A percentile compares a stretch with the other conserved stretches of the same genome.
These are phyloP conservation scores for Pseudoperonospora humuli DNA, from an alignment of 352 stramenopile genomes.

Conservation along the genomic window DNA sequence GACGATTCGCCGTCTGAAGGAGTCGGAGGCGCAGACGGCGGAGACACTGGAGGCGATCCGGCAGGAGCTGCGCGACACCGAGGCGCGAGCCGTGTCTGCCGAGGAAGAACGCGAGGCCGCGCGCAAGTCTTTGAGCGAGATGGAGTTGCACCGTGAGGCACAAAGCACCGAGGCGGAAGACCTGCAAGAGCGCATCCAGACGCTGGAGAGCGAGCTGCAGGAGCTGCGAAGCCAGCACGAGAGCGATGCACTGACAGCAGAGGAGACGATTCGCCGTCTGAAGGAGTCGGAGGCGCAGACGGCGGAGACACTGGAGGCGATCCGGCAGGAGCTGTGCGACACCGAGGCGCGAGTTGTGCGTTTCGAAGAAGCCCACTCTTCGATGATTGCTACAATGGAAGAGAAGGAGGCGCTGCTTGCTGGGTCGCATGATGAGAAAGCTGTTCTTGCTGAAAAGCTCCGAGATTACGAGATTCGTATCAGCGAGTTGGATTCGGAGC, in stretches of 20 bases:
- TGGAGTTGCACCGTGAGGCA: slow-evolving; percentile 12
- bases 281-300: slow-evolving; percentile 11
- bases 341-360: slow-evolving; percentile 7
- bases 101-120: slow-evolving; percentile 13
- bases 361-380: not conserved
- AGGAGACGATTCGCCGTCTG: slow-evolving; percentile 17
- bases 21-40: slow-evolving; percentile 6
- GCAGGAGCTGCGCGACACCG: slow-evolving; percentile 15
- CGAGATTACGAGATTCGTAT: not conserved
- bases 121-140: slow-evolving; percentile 13
- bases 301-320: slow-evolving; percentile 10
- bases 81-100: slow-evolving; percentile 8
- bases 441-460: not conserved
- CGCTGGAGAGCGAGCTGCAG: slow-evolving; percentile 20
- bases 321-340: slow-evolving; percentile 16
- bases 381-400: not conserved
- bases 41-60: slow-evolving; percentile 16
- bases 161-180: slow-evolving; percentile 6
- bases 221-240: slow-evolving; percentile 14
- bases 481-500: not conserved
- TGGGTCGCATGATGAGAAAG: slow-evolving; percentile 3
- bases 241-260: slow-evolving; percentile 8
- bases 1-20: slow-evolving; percentile 18
- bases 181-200: slow-evolving; percentile 6
- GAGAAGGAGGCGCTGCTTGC: not conserved